Percentiles rank a stretch among this genome's conserved stretches.
phyloP scores from a whole-genome alignment of 345 rosid species.

The Eucalyptus pauciflora region DNA sequence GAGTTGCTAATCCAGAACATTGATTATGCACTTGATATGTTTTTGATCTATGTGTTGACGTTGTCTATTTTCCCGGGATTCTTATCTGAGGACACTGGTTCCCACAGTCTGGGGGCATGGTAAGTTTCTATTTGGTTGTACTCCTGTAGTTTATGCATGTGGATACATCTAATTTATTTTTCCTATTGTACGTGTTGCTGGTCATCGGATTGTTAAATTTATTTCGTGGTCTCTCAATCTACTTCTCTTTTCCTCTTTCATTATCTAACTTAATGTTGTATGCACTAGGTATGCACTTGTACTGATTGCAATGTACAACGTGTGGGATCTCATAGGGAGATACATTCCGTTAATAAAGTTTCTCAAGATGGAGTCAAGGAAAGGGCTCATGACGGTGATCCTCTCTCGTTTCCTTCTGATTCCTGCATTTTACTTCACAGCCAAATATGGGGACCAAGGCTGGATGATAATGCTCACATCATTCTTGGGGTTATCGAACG shows the following conservation, averaged over 20 bases:
- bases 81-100: slow-evolving; percentile 73
- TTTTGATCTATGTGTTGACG: slow-evolving; percentile 47
- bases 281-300: slow-evolving; percentile 59
- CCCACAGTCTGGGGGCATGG: slow-evolving; percentile 63
- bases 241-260: background rate
- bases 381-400: slow-evolving; percentile 25
- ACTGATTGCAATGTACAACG: slow-evolving; percentile 59
- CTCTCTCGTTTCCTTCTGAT: slow-evolving; percentile 40
- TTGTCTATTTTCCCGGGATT: slow-evolving; percentile 86
- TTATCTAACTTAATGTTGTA: background rate
- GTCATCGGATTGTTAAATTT: background rate
- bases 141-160: background rate
- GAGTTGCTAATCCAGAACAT: slow-evolving; percentile 36
- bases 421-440: slow-evolving; percentile 74
- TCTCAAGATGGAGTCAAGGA: slow-evolving; percentile 47
- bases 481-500: slow-evolving; percentile 63
- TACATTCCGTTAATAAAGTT: slow-evolving; percentile 34
- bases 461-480: slow-evolving; percentile 79
- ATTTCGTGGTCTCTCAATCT: background rate
- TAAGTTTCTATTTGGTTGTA: slow-evolving; percentile 4
- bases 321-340: slow-evolving; percentile 58
- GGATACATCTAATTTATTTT: background rate
- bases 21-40: slow-evolving; percentile 50
- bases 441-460: slow-evolving; percentile 71
- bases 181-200: background rate